Conservation (phyloP, 768 basidiomycete genomes). For the Kwoniella pini region DNA sequence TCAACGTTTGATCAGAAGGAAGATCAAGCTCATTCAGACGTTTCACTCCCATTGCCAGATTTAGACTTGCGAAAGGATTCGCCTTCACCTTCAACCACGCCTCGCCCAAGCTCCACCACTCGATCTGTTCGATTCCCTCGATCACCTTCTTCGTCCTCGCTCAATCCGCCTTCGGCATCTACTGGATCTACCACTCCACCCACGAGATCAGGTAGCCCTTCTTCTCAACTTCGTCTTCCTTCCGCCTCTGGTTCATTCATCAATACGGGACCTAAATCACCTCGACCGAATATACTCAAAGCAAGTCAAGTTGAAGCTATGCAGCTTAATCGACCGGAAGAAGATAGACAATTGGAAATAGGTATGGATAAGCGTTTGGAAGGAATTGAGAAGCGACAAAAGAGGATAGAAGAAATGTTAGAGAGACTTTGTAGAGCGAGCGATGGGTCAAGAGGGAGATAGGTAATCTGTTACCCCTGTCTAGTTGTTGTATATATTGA, state of each 20-base stretch:
- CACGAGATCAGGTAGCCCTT: neutral
- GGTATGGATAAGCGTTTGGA: conserved; percentile 28
- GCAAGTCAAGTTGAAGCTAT: conserved; percentile 33
- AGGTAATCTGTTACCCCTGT: too few species aligned
- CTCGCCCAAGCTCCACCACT: too few species aligned
- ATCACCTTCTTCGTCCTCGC: too few species aligned
- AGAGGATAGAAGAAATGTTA: conserved; percentile 47
- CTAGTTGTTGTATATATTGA: too few species aligned
- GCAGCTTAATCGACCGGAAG: conserved; percentile 14
- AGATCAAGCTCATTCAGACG: neutral
- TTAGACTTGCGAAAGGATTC: too few species aligned
- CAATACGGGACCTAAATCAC: conserved; percentile 9
- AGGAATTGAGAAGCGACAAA: conserved; percentile 45
- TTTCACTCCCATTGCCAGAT: conserved; percentile 10
- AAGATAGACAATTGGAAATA: conserved; percentile 14
- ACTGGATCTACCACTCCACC: neutral
- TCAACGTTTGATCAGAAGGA: conserved; percentile 1
- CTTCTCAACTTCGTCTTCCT: neutral
- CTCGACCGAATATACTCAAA: conserved; percentile 29
- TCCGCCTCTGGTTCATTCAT: neutral
- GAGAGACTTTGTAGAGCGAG: conserved; percentile 27
- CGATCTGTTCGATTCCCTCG: conserved; percentile 9
- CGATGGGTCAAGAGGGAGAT: too few species aligned
- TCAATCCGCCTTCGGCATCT: neutral
- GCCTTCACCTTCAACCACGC: neutral